Conservation (phyloP, 108 stramenopile genomes). For the Cyclotella cryptica region DNA sequence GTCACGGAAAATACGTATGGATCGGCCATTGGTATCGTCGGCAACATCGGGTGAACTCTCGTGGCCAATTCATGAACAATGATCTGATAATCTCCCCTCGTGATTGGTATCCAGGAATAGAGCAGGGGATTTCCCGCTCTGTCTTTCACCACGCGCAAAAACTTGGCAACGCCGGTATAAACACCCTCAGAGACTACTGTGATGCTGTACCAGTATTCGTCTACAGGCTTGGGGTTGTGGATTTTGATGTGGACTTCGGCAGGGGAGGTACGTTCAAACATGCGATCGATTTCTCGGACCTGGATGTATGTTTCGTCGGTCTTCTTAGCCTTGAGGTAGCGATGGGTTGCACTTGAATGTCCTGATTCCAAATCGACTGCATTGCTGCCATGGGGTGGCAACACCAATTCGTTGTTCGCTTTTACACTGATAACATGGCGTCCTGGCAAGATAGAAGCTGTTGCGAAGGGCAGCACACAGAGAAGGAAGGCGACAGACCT, state of each 20-base stretch:
- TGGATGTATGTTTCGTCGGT: neutral
- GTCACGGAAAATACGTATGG: neutral
- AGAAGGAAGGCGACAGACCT: too few relatives aligned
- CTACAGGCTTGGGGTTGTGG: neutral
- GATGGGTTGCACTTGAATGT: neutral
- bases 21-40: neutral
- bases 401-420: too few relatives aligned
- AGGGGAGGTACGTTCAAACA: neutral
- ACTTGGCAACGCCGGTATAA: constrained; percentile 38
- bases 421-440: too few relatives aligned
- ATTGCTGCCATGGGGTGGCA: too few relatives aligned
- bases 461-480: too few relatives aligned
- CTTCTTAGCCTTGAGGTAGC: neutral
- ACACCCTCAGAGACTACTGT: constrained; percentile 13
- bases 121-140: neutral
- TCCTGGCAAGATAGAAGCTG: too few relatives aligned
- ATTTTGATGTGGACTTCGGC: constrained; percentile 10
- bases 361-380: too few relatives aligned
- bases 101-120: constrained; percentile 37
- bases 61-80: constrained; percentile 37
- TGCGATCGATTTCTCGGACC: neutral
- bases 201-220: constrained; percentile 26
- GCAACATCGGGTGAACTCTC: neutral
- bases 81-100: constrained; percentile 23
- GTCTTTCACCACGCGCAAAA: constrained; percentile 8